Base-by-base conservation (phyloP, 2,329 filamentous ascomycete genomes). In the Gaeumannomyces tritici region DNA sequence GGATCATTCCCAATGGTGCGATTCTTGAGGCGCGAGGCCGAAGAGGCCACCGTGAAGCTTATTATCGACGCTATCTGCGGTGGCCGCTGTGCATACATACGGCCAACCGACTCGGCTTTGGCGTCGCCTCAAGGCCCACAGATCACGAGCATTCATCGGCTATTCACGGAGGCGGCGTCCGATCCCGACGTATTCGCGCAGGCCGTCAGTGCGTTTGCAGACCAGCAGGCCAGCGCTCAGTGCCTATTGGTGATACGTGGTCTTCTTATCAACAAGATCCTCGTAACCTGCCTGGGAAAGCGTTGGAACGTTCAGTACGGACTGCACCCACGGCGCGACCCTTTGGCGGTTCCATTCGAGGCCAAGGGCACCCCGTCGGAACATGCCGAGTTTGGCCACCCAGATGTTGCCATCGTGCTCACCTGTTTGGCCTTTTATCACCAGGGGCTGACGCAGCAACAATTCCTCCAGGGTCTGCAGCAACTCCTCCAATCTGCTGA, bases 221-320 rank as follows among this genome's bases (percentile, higher is more conserved):
- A 42, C 35, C 35, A 42, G 35, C 35, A 42, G 35, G 18, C 35
- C 15, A 42, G 15, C 18, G 15, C 15, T 6, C 35, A 42, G 35
- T 15, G 35, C 35, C 35, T 42, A 15, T 42, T 42, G 35, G 35
- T 42, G 35, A 6, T 87, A 0, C 74, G 82, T 27, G 80, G 87
- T 0, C 74, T 90, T 0, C 70, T 90, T 9, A 81, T 82, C 0
- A 71, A 75, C 0, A 80, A 83, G 0, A 73, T 89, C 0, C 67
- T 90, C 0, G 66, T 67, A 0, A 87, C 86, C 63, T 75, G 74
- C 0, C 72, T 89, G 0, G 71, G 80, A 18, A 89, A 89, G 66
- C 74, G 86, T 1, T 90, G 83, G 83, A 73, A 82, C 4, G 86
- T 90, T 0, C 80, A 89, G 62, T 90, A 86, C 63, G 87, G 88